Evolutionary conservation across 192 early-diverging fungal species (phyloP).

Genomic region (Geosiphon pyriformis): DNA sequence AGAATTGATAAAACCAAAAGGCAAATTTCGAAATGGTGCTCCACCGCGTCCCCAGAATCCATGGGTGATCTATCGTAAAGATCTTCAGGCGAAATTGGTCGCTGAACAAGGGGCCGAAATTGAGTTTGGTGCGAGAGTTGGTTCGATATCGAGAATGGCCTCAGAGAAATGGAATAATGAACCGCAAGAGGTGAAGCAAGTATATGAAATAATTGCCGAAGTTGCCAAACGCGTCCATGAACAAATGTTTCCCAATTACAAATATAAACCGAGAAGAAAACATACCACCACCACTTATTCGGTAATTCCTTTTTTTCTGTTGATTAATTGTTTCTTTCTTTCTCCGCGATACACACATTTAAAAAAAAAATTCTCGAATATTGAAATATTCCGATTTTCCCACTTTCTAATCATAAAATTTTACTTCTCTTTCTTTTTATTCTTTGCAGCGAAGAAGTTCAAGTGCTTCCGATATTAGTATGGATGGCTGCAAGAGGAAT

Average conservation of each 20-base stretch:
- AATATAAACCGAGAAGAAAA: background rate
- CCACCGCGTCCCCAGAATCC: constrained; percentile 6
- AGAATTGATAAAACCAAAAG: background rate
- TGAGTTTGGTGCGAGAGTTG: background rate
- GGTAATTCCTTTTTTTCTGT: background rate
- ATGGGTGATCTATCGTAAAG: constrained; percentile 5
- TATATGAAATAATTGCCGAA: background rate
- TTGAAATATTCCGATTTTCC: too few relatives aligned
- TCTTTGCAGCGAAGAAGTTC: background rate
- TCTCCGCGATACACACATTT: too few relatives aligned
- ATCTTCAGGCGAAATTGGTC: background rate
- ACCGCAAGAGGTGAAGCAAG: background rate
- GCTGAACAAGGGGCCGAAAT: background rate
- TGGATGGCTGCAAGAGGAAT: background rate
- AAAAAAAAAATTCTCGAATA: too few relatives aligned
- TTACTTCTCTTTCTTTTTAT: background rate
- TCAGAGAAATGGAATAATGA: background rate
- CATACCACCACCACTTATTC: background rate
- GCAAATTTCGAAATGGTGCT: background rate
- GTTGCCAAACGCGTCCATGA: background rate
- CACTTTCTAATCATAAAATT: background rate
- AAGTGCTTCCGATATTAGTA: background rate
- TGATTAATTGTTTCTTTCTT: too few relatives aligned
- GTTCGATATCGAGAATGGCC: background rate
- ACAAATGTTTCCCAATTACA: background rate